A percentile compares a stretch with the other conserved stretches of the same genome.
phyloP scores from a whole-genome alignment of 2,329 filamentous ascomycete genomes.

The Metarhizium robertsii region DNA sequence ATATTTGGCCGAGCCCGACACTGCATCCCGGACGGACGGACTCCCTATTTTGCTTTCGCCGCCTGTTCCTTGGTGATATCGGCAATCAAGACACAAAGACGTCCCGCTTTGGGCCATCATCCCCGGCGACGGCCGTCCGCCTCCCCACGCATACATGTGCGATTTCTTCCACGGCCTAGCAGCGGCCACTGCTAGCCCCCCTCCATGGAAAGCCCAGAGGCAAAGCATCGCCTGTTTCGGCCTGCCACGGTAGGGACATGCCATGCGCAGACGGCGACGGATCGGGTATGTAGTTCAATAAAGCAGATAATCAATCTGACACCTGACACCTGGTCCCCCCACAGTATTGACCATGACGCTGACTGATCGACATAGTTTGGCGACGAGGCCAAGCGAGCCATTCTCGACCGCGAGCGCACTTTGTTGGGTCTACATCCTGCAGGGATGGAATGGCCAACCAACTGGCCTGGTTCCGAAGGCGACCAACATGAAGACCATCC shows the following conservation, averaged over 20 bases:
- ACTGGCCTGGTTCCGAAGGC: constrained; percentile 18
- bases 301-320: background rate
- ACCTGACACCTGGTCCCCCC: background rate
- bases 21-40: no score
- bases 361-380: constrained; percentile 23
- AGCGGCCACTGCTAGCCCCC: constrained; percentile 7
- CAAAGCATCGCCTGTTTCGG: constrained; percentile 9
- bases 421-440: constrained; percentile 4
- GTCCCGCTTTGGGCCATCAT: background rate
- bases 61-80: no score
- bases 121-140: background rate
- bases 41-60: no score
- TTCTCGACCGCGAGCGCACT: constrained; percentile 26
- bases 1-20: no score
- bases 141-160: constrained; percentile 4
- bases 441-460: constrained; percentile 14
- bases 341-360: background rate
- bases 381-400: constrained; percentile 19
- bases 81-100: background rate
- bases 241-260: constrained; percentile 25
- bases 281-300: constrained; percentile 16
- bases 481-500: constrained; percentile 13
- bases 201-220: constrained; percentile 9
- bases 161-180: background rate
- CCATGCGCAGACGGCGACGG: constrained; percentile 25